A percentile compares a stretch with the other conserved stretches of the same genome.
Conservation (phyloP, 257 asterid genomes). For the Catharanthus roseus region DNA sequence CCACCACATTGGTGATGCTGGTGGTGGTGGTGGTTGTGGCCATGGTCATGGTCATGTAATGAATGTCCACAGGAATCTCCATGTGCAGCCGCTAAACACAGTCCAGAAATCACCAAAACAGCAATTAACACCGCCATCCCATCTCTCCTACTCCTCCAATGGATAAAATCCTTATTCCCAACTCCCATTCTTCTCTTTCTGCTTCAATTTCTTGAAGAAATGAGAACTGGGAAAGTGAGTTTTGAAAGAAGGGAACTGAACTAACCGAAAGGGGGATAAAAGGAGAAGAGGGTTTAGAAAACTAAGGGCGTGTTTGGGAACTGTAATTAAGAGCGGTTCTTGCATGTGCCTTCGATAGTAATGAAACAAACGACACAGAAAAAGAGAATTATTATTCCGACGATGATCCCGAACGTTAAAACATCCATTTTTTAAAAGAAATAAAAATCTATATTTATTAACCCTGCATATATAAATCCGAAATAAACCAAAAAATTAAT, state of each 20-base stretch:
- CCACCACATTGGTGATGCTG: constrained; percentile 21
- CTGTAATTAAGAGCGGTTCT: constrained; percentile 31
- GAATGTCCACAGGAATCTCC: constrained; percentile 11
- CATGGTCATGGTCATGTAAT: constrained; percentile 44
- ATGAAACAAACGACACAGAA: constrained; percentile 68
- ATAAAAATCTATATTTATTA: too few relatives aligned
- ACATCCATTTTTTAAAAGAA: constrained; percentile 64
- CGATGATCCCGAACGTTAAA: constrained; percentile 76
- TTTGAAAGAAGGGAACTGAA: not conserved
- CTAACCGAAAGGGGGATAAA: not conserved
- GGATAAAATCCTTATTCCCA: not conserved
- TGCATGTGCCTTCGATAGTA: constrained; percentile 83
- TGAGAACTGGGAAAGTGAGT: not conserved
- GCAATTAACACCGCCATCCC: constrained; percentile 1
- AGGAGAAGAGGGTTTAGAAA: not conserved
- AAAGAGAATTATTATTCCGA: constrained; percentile 75
- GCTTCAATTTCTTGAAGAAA: constrained; percentile 17
- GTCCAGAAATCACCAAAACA: constrained; percentile 15
- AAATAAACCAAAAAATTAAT: too few relatives aligned
- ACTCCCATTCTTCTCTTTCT: constrained; percentile 16
- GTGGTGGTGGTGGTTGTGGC: constrained; percentile 24
- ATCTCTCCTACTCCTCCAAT: not conserved
- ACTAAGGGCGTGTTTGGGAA: constrained; percentile 25
- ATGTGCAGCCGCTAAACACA: constrained; percentile 16
- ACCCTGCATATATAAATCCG: too few relatives aligned